phyloP scores from a whole-genome alignment of 1,284 basidiomycete genomes.

The Polyporus tsugae region DNA sequence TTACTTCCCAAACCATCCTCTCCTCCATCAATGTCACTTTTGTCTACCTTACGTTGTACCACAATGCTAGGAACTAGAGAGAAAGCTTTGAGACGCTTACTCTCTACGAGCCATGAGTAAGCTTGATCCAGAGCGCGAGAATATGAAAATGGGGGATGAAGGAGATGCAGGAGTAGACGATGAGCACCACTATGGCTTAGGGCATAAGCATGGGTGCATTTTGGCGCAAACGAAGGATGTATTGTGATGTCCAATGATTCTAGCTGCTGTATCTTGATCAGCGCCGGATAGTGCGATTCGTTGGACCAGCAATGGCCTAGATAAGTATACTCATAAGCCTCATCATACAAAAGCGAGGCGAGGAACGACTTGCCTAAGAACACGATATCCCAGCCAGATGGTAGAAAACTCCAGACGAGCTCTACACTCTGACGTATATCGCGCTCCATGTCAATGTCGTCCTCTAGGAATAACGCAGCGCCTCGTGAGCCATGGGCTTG shows the following conservation, averaged over 20 bases:
- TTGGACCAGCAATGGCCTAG: constrained; percentile 80
- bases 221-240: constrained; percentile 66
- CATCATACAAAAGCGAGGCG: not conserved
- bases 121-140: constrained; percentile 82
- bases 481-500: constrained; percentile 9
- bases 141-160: constrained; percentile 73
- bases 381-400: constrained; percentile 77
- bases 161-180: constrained; percentile 60
- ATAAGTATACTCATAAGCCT: constrained; percentile 8
- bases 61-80: constrained; percentile 72
- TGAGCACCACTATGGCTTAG: constrained; percentile 63
- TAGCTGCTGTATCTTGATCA: constrained; percentile 16
- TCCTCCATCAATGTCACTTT: constrained; percentile 58
- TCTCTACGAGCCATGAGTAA: constrained; percentile 70
- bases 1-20: constrained; percentile 56
- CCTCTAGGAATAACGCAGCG: constrained; percentile 72
- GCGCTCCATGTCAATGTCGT: constrained; percentile 82
- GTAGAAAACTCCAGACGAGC: constrained; percentile 63
- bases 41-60: constrained; percentile 62
- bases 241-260: constrained; percentile 32
- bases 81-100: constrained; percentile 60
- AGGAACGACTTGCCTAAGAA: constrained; percentile 64
- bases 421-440: constrained; percentile 62
- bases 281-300: constrained; percentile 51
- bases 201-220: constrained; percentile 76